phyloP scores from a whole-genome alignment of 129 eudicot genomes.

The Cynara cardunculus region DNA sequence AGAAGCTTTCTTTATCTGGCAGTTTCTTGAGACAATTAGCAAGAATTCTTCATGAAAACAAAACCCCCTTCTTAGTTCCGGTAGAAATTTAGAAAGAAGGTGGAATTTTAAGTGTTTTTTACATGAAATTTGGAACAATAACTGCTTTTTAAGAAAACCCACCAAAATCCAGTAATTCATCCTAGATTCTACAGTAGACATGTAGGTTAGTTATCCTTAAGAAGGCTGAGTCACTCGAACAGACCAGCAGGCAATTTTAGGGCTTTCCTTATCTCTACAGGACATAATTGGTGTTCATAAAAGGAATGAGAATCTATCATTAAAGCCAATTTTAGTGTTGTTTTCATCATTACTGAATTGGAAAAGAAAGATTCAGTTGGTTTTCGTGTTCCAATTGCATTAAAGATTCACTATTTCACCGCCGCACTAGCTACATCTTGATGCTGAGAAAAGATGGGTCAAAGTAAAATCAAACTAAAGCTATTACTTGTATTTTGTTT shows the following conservation, averaged over 20 bases:
- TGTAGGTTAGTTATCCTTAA: not conserved
- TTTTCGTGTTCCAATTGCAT: conserved; percentile 3
- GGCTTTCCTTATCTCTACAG: not conserved
- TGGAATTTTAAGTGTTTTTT: not conserved
- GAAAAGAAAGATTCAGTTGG: conserved; percentile 18
- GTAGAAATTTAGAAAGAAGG: not conserved
- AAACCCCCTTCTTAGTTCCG: not conserved
- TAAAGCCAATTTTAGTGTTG: not conserved
- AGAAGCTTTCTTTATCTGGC: conserved; percentile 7
- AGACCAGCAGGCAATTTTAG: not conserved
- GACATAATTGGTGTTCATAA: not conserved
- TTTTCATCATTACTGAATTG: conserved; percentile 10
- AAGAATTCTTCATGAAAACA: not conserved
- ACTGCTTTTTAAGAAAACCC: not conserved
- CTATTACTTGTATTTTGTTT: not conserved
- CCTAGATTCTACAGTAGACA: not conserved
- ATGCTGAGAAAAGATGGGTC: conserved; percentile 25
- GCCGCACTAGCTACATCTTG: conserved; percentile 11
- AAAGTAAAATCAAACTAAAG: conserved; percentile 20
- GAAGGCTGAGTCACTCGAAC: not conserved
- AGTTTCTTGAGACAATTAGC: not conserved
- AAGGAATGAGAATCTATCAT: not conserved
- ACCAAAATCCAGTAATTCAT: not conserved
- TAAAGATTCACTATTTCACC: conserved; percentile 4
- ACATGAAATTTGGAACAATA: not conserved